A percentile compares a stretch with the other conserved stretches of the same genome.
phyloP scores from a whole-genome alignment of 352 stramenopile genomes.

The Elongisporangium prolatum region DNA sequence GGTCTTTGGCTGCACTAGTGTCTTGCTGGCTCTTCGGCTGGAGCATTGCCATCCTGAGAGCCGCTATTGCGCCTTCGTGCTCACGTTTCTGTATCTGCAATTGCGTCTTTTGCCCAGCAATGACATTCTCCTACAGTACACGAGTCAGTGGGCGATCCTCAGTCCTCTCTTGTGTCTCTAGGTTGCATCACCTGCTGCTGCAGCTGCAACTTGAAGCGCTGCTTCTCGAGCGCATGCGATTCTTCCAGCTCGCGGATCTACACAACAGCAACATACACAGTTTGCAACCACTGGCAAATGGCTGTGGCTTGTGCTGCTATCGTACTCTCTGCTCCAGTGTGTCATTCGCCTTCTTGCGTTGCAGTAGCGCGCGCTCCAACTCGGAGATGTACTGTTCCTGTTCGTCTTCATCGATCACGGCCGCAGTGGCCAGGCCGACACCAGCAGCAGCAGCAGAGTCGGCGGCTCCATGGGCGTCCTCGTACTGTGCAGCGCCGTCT shows the following conservation, averaged over 20 bases:
- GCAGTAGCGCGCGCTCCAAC: constrained; percentile 62
- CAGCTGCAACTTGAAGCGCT: constrained; percentile 11
- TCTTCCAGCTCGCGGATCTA: constrained; percentile 21
- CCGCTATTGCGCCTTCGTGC: neutral
- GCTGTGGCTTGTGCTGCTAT: too few relatives aligned
- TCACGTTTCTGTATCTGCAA: neutral
- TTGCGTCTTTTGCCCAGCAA: neutral
- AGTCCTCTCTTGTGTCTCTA: neutral
- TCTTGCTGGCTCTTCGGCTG: neutral
- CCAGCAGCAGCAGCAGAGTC: constrained; percentile 1
- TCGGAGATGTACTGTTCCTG: constrained; percentile 80
- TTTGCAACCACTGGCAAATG: too few relatives aligned
- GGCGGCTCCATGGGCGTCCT: constrained; percentile 16
- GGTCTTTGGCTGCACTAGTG: neutral
- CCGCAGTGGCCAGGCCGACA: constrained; percentile 12
- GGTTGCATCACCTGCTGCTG: constrained; percentile 21
- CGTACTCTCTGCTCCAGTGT: constrained; percentile 39
- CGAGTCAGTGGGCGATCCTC: neutral
- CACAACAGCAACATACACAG: neutral
- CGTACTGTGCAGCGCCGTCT: constrained; percentile 19
- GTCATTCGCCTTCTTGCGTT: constrained; percentile 75
- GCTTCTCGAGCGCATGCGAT: constrained; percentile 6
- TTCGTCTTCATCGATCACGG: constrained; percentile 38
- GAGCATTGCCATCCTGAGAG: neutral
- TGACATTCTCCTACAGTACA: neutral